These are phyloP conservation scores for Lepiota brunneoincarnata DNA, from an alignment of 768 basidiomycete species.

Conservation along the genomic window DNA sequence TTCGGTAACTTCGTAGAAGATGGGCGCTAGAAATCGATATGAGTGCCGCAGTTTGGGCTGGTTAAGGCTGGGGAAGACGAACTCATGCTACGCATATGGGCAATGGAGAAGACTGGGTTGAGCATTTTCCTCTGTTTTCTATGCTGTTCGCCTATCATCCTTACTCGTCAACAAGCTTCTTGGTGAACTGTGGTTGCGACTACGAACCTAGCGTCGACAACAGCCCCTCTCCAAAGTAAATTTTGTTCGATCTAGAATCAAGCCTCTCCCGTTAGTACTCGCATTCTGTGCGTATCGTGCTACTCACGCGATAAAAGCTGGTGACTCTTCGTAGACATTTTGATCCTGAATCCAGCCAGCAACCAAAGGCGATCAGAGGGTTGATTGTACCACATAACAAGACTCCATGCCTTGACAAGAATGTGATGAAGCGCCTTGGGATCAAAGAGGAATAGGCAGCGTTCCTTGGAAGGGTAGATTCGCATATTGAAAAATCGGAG, in stretches of 20 bases:
- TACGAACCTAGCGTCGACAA: slow-evolving; percentile 21
- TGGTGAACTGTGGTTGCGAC: not conserved
- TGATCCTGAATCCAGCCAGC: slow-evolving; percentile 32
- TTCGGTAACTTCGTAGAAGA: slow-evolving; percentile 29
- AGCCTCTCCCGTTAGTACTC: not conserved
- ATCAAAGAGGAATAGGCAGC: slow-evolving; percentile 39
- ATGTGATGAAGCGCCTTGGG: slow-evolving; percentile 45
- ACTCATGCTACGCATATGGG: slow-evolving; percentile 37
- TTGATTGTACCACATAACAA: not conserved
- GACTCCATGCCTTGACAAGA: slow-evolving; percentile 12
- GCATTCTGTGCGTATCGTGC: no score
- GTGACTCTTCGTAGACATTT: slow-evolving; percentile 27
- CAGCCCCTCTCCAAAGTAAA: slow-evolving; percentile 23
- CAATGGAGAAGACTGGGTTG: slow-evolving; percentile 41
- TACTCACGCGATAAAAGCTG: slow-evolving; percentile 24
- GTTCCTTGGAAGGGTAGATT: slow-evolving; percentile 16
- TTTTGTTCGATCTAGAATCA: slow-evolving; percentile 10
- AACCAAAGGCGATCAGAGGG: slow-evolving; percentile 23
- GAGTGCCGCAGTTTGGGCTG: not conserved
- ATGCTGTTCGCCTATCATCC: slow-evolving; percentile 36
- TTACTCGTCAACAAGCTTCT: not conserved
- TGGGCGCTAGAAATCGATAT: slow-evolving; percentile 24
- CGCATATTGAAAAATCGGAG: no score
- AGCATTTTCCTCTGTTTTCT: slow-evolving; percentile 41
- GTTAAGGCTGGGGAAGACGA: not conserved